Evolutionary conservation across 1,284 basidiomycete genomes (phyloP).

Genomic region (Papiliotrema flavescens): DNA sequence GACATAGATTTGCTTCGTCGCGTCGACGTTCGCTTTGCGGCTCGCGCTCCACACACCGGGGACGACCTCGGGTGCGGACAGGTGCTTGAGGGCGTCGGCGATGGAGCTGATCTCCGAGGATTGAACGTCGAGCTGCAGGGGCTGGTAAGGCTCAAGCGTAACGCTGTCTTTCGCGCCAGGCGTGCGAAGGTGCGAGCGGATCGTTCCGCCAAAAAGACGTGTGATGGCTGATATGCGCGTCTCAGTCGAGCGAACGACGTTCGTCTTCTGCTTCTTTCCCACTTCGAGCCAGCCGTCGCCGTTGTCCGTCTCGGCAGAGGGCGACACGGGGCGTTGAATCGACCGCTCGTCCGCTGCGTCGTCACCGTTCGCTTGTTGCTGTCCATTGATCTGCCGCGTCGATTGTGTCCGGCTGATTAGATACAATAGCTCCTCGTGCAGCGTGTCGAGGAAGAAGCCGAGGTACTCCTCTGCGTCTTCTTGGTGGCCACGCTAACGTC

Average conservation of each 20-base stretch:
- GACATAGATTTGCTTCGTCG: constrained; percentile 81
- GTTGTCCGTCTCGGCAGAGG: constrained; percentile 39
- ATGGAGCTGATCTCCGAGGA: constrained; percentile 72
- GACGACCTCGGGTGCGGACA: constrained; percentile 77
- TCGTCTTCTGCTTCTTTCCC: constrained; percentile 78
- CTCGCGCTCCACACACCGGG: constrained; percentile 63
- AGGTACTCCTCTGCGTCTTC: constrained; percentile 99
- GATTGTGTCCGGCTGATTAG: constrained; percentile 52
- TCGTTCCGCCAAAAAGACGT: constrained; percentile 87
- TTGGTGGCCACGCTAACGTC: constrained; percentile 75
- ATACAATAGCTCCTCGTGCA: constrained; percentile 85
- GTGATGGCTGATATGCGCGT: constrained; percentile 82
- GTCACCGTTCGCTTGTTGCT: constrained; percentile 51
- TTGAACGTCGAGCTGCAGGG: constrained; percentile 86
- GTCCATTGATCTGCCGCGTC: constrained; percentile 17
- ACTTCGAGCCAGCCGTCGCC: constrained; percentile 78
- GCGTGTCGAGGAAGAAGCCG: constrained; percentile 92
- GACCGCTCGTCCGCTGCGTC: constrained; percentile 48
- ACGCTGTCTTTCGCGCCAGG: constrained; percentile 82
- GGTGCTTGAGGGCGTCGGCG: constrained; percentile 74
- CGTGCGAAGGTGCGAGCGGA: constrained; percentile 77
- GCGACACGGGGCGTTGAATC: constrained; percentile 45
- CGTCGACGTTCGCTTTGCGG: constrained; percentile 66
- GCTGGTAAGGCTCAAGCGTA: constrained; percentile 88
- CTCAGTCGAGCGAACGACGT: constrained; percentile 77